Evolutionary conservation across 441 rosid species (phyloP).

Genomic region (Cnidoscolus chayamansa): DNA sequence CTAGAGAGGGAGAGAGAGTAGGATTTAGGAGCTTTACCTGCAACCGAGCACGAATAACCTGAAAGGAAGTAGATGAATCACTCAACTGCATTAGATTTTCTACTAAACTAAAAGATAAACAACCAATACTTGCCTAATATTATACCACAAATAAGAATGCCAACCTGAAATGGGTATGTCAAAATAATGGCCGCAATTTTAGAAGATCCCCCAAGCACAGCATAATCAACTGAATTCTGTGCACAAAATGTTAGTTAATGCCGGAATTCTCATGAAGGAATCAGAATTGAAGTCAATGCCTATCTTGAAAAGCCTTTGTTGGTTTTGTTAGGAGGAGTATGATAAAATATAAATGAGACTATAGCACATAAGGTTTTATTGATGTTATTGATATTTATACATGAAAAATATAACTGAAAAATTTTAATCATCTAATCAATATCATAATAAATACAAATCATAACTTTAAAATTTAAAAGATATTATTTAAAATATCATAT

Average conservation of each 20-base stretch:
- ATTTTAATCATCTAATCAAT: no score
- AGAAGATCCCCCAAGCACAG: slow-evolving; percentile 80
- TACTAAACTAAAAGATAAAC: slow-evolving; percentile 17
- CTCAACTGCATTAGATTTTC: slow-evolving; percentile 22
- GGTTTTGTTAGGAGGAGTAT: no score
- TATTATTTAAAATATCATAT: no score
- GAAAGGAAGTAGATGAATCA: slow-evolving; percentile 23
- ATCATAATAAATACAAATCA: no score
- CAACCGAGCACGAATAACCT: slow-evolving; percentile 86
- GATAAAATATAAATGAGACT: no score
- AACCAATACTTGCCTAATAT: slow-evolving; percentile 10
- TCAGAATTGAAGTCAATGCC: not conserved
- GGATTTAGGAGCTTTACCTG: slow-evolving; percentile 48
- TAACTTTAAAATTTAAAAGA: no score
- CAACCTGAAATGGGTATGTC: slow-evolving; percentile 85
- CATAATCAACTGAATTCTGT: slow-evolving; percentile 85
- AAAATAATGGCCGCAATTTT: slow-evolving; percentile 81
- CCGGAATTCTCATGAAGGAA: slow-evolving; percentile 11
- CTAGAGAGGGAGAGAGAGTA: slow-evolving; percentile 1
- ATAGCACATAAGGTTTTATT: no score
- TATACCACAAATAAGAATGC: slow-evolving; percentile 22
- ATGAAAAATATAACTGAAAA: no score
- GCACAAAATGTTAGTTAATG: slow-evolving; percentile 12
- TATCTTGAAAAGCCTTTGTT: no score
- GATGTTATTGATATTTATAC: no score